Evolutionary conservation across 306 rosid genomes (phyloP).

Genomic region (Corylus heterophylla): DNA sequence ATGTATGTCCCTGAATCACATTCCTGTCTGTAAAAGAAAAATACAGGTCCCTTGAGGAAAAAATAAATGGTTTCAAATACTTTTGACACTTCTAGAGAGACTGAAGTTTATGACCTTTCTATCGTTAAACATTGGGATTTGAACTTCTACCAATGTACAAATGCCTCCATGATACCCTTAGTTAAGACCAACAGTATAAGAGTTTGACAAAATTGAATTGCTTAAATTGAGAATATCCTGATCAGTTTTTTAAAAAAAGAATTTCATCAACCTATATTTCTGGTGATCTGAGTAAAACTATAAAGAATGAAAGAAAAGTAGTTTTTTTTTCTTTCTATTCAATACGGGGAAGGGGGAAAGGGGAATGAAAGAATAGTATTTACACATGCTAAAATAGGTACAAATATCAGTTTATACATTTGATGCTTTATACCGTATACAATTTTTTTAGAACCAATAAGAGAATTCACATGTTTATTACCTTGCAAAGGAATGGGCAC

Average conservation of each 20-base stretch:
- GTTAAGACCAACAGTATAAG: neutral
- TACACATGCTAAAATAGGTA: neutral
- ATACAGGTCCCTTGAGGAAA: neutral
- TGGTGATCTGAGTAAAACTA: neutral
- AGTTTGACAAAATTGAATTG: neutral
- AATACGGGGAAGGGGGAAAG: too few relatives aligned
- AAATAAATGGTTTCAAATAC: neutral
- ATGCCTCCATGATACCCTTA: neutral
- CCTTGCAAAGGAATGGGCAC: conserved; percentile 56
- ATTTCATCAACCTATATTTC: neutral
- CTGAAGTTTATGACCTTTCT: neutral
- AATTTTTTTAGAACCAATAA: neutral
- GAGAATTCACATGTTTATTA: conserved; percentile 27
- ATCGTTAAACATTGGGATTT: neutral
- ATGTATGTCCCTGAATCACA: neutral
- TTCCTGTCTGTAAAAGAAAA: neutral
- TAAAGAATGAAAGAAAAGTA: neutral
- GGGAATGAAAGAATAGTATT: neutral
- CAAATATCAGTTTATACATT: neutral
- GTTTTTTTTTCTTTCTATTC: too few relatives aligned
- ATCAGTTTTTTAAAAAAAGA: neutral
- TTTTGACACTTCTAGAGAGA: neutral
- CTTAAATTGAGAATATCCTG: neutral
- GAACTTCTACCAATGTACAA: neutral
- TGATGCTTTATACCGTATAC: neutral